Conservation (phyloP, 129 eudicot genomes). For the Deinandra increscens region DNA sequence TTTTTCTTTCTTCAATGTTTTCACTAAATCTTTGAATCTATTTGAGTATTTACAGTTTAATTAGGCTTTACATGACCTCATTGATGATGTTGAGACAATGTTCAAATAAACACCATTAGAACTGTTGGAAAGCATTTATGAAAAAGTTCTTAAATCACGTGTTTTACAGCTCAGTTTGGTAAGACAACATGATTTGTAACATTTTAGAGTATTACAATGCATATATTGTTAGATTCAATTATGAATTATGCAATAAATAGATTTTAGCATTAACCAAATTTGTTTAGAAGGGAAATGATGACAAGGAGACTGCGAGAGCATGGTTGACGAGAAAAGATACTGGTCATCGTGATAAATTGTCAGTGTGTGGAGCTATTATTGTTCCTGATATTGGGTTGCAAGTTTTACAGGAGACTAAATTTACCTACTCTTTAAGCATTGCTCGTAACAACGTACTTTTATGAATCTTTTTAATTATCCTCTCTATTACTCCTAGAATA, state of each 20-base stretch:
- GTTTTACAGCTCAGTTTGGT: constrained; percentile 66
- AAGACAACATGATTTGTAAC: constrained; percentile 17
- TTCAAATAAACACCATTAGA: constrained; percentile 70
- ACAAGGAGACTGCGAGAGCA: constrained; percentile 51
- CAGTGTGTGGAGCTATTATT: constrained; percentile 87
- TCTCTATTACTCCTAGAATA: neutral
- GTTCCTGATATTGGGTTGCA: constrained; percentile 86
- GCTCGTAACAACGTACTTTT: constrained; percentile 84
- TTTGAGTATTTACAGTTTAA: too few relatives aligned
- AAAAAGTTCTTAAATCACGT: constrained; percentile 81
- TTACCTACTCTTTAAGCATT: constrained; percentile 92
- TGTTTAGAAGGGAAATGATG: constrained; percentile 47
- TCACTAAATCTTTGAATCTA: too few relatives aligned
- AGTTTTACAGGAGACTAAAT: constrained; percentile 75
- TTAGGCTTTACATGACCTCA: too few relatives aligned
- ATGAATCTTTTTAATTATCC: neutral
- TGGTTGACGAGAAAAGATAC: constrained; percentile 65
- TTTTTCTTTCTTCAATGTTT: too few relatives aligned
- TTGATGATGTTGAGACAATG: constrained; percentile 82
- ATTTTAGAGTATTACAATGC: neutral
- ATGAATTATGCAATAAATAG: neutral
- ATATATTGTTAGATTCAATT: too few relatives aligned
- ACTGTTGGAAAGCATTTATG: constrained; percentile 52
- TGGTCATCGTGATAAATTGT: constrained; percentile 78
- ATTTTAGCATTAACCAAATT: neutral